Evolutionary conservation across 2,329 filamentous ascomycete species (phyloP).

Genomic region (Hypomyces perniciosus): DNA sequence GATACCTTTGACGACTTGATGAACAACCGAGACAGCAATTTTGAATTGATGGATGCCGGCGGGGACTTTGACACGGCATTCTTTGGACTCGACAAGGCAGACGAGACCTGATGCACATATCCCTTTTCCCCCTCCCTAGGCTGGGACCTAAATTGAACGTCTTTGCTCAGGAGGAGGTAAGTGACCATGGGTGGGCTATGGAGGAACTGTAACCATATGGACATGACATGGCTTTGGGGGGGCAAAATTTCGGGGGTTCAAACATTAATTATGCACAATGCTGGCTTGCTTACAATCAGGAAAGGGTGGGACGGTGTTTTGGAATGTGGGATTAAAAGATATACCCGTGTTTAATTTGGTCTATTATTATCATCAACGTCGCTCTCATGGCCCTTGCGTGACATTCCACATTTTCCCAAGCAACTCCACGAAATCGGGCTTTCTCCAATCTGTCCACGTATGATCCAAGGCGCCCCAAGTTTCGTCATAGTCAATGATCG

Average conservation of each 20-base stretch:
- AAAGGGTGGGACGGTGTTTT: conserved; percentile 1
- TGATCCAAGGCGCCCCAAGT: conserved; percentile 44
- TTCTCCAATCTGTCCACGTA: conserved; percentile 35
- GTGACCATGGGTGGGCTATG: no score
- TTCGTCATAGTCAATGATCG: conserved; percentile 45
- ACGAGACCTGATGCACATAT: conserved; percentile 15
- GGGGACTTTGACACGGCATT: conserved; percentile 42
- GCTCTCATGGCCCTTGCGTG: conserved; percentile 29
- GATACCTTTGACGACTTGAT: conserved; percentile 48
- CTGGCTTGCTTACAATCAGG: background rate
- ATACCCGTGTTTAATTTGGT: conserved; percentile 1
- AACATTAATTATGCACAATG: background rate
- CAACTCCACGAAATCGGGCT: conserved; percentile 28
- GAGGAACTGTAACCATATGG: no score
- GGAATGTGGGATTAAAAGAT: background rate
- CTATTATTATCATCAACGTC: background rate
- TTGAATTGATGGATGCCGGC: conserved; percentile 37
- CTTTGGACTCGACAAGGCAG: conserved; percentile 33
- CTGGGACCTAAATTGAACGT: no score
- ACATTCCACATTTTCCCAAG: conserved; percentile 34
- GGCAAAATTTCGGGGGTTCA: no score
- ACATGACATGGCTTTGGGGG: no score
- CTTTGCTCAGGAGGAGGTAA: no score
- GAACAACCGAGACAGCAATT: conserved; percentile 34
- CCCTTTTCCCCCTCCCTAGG: background rate